Conservation (phyloP, 176 grass and related monocot species). For the Hyparrhenia diplandra region DNA sequence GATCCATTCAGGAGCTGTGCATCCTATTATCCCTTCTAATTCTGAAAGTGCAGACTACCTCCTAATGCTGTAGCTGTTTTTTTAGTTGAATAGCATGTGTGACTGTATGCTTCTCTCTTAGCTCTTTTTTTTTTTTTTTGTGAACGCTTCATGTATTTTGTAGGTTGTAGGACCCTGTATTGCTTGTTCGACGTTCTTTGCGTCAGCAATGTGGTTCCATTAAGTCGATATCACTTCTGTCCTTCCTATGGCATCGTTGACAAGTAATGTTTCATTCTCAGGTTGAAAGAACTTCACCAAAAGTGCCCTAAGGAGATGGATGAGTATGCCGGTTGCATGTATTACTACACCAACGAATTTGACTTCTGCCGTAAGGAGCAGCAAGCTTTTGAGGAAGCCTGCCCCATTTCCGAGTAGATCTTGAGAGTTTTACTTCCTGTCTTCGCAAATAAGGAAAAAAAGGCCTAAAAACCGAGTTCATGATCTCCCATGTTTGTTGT, state of each 20-base stretch:
- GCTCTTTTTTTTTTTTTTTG: not conserved
- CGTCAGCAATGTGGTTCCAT: not conserved
- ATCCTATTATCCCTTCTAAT: not conserved
- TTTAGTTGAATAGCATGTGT: not conserved
- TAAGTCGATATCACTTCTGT: not conserved
- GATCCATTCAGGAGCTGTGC: not conserved
- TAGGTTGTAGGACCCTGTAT: not conserved
- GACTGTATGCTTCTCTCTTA: not conserved
- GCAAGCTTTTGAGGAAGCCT: slow-evolving; percentile 70
- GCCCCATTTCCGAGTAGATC: slow-evolving; percentile 61
- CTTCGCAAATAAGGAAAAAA: slow-evolving; percentile 66
- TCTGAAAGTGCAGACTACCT: not conserved
- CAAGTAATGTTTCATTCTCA: slow-evolving; percentile 12
- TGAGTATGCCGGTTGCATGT: slow-evolving; percentile 85
- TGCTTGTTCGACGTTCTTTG: not conserved
- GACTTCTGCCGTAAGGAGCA: slow-evolving; percentile 92
- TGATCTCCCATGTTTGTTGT: slow-evolving; percentile 50
- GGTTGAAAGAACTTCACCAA: slow-evolving; percentile 81
- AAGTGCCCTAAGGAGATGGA: slow-evolving; percentile 88
- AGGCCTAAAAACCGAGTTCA: slow-evolving; percentile 39
- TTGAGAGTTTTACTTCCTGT: slow-evolving; percentile 12
- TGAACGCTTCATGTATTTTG: not conserved
- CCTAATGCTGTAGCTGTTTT: not conserved
- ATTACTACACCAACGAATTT: slow-evolving; percentile 90
- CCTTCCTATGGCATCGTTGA: not conserved